These are phyloP conservation scores for Agarophyton chilense DNA, from an alignment of 23 red algal genomes.

Conservation along the genomic window DNA sequence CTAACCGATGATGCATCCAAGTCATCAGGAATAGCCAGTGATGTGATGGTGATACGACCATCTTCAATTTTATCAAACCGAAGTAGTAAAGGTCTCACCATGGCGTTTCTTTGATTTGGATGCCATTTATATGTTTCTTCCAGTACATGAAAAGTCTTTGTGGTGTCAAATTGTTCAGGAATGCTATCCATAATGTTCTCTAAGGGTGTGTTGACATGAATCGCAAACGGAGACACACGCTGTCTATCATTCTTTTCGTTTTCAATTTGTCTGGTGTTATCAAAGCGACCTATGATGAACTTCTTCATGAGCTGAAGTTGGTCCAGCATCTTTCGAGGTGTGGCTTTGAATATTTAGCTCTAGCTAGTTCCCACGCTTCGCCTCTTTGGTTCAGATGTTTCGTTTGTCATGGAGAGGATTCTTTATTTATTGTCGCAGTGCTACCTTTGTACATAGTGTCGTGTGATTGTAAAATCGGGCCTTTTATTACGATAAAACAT, in stretches of 20 bases:
- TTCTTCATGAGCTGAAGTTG: not conserved
- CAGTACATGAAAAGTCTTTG: not conserved
- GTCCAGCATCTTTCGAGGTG: not conserved
- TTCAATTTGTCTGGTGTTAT: not conserved
- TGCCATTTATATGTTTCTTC: constrained; percentile 12
- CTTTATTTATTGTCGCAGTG: no score
- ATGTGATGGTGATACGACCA: not conserved
- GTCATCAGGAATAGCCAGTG: not conserved
- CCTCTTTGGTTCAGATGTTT: no score
- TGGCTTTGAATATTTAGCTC: no score
- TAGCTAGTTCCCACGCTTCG: no score
- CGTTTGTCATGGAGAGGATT: no score
- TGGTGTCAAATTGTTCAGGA: not conserved
- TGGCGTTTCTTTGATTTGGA: constrained; percentile 1
- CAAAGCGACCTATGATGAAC: constrained; percentile 13
- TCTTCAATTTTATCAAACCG: not conserved
- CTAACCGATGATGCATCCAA: not conserved
- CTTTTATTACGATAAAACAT: no score
- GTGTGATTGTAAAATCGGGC: no score
- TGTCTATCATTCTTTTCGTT: not conserved
- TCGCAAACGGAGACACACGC: not conserved
- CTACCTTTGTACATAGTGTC: no score
- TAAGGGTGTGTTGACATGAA: constrained; percentile 9
- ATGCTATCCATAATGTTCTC: not conserved
- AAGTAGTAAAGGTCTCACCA: not conserved